These are phyloP conservation scores for Citrus reticulata DNA, from an alignment of 345 rosid species.

Conservation along the genomic window DNA sequence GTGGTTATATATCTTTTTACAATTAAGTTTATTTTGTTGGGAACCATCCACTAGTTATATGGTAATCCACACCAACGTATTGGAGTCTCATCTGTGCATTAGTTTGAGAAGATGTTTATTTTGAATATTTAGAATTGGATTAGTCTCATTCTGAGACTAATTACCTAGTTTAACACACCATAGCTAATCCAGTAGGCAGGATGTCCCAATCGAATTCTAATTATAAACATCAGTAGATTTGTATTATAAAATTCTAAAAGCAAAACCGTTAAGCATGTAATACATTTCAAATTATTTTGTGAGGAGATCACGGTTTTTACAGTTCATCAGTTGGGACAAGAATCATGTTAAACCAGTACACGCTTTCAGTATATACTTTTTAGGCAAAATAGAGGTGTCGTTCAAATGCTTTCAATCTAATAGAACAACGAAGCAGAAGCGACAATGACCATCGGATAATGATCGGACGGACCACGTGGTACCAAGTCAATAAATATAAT, in stretches of 20 bases:
- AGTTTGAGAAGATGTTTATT: no score
- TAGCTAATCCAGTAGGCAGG: no score
- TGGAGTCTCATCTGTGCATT: neutral
- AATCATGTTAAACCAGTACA: neutral
- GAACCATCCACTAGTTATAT: neutral
- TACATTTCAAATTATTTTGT: neutral
- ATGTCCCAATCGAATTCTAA: no score
- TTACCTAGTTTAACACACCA: no score
- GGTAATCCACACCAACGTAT: neutral
- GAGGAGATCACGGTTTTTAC: neutral
- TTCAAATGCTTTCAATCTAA: neutral
- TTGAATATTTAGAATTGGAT: no score
- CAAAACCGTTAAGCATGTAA: no score
- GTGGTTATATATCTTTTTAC: neutral
- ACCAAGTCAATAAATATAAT: neutral
- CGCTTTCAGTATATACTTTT: neutral
- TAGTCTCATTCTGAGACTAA: neutral
- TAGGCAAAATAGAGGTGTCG: neutral
- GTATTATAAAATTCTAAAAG: no score
- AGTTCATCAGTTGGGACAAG: no score
- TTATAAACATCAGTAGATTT: no score
- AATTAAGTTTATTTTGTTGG: neutral
- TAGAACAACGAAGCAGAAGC: slow-evolving; percentile 10
- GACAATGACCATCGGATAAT: slow-evolving; percentile 7
- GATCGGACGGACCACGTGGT: slow-evolving; percentile 20